A percentile compares a stretch with the other conserved stretches of the same genome.
These are phyloP conservation scores for Colletotrichum viniferum DNA, from an alignment of 2,329 filamentous ascomycete genomes.

Conservation along the genomic window DNA sequence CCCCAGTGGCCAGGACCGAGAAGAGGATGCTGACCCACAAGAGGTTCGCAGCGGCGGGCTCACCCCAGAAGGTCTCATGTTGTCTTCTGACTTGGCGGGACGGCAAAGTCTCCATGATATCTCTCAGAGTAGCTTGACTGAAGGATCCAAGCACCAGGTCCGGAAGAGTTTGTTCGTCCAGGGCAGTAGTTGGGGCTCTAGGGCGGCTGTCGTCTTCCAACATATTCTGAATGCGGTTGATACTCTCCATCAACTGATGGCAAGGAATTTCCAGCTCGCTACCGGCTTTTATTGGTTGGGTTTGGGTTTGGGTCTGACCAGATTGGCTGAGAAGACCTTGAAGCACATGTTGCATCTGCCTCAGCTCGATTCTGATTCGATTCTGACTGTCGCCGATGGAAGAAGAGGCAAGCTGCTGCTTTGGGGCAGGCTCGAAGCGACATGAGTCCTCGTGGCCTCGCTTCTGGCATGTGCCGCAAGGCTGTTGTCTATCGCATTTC, in stretches of 20 bases:
- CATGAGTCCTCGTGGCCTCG: not conserved
- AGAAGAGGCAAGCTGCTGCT: not conserved
- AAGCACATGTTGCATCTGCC: slow-evolving; percentile 44
- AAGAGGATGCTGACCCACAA: slow-evolving; percentile 57
- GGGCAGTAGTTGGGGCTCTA: not conserved
- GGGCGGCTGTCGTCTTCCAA: slow-evolving; percentile 25
- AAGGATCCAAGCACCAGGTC: slow-evolving; percentile 36
- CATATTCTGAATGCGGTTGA: slow-evolving; percentile 39
- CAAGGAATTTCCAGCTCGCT: not conserved
- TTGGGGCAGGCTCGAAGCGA: not conserved
- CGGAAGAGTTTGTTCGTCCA: not conserved
- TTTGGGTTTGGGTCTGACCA: not conserved
- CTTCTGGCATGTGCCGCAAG: not conserved
- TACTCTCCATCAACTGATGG: not conserved
- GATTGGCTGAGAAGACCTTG: slow-evolving; percentile 29
- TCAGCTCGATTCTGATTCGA: slow-evolving; percentile 40
- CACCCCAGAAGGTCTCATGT: slow-evolving; percentile 51
- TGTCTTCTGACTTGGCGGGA: slow-evolving; percentile 44
- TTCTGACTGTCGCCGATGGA: slow-evolving; percentile 8
- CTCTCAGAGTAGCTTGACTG: slow-evolving; percentile 29
- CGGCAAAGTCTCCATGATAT: slow-evolving; percentile 38
- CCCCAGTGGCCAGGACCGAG: slow-evolving; percentile 48
- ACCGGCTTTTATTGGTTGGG: not conserved
- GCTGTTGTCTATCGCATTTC: not conserved
- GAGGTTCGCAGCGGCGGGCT: slow-evolving; percentile 40